Evolutionary conservation across 352 stramenopile species (phyloP), one percentile per base, ranked within the genome.

Genomic region (Globisporangium emineosum): DNA sequence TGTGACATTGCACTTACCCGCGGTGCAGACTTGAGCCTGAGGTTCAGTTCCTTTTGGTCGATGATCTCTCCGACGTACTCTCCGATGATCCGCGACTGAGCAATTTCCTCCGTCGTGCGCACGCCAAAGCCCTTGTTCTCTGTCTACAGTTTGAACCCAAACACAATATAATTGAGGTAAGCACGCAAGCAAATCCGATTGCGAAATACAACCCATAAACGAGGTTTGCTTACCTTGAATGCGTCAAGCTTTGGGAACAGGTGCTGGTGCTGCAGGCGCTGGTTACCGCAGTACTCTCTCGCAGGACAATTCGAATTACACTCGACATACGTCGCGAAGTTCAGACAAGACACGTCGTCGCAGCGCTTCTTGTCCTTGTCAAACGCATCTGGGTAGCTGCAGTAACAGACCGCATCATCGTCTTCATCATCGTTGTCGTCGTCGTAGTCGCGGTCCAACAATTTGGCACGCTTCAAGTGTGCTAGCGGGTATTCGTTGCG

Each of bases 31-130:
- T 86, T 81, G 33, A 94, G 78, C 0, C 87, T 69, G 13, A 64
- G 59, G 7, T 71, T 76, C 3, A 93, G 66, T 57, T 97, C 89
- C 47, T 93, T 89, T 59, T 97, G 79, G 69, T 93, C 86, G 60
- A 97, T 97, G 56, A 98, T 89, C 71, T 98, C 91, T 27, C 91
- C 91, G 23, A 98, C 86, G 70, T 98, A 98, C 59, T 98, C 91
- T 35, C 91, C 90, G 23, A 97, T 79, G 53, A 97, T 81, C 12
- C 64, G 78, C 0, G 80, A 74, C 30, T 83, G 77, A 7, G 65
- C n/a, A 45, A 97, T 92, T 9, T 73, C 62, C 40, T 91, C 64
- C 1, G 65, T 66, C 3, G 88, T 86, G 6, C 85, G 78, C 25
- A 97, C 86, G 29, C 90, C 90, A 71, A 86, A 97, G 19, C 90